A percentile compares a stretch with the other conserved stretches of the same genome.
Conservation (phyloP, 495 filamentous ascomycete species). For the Penicillium coffeae region DNA sequence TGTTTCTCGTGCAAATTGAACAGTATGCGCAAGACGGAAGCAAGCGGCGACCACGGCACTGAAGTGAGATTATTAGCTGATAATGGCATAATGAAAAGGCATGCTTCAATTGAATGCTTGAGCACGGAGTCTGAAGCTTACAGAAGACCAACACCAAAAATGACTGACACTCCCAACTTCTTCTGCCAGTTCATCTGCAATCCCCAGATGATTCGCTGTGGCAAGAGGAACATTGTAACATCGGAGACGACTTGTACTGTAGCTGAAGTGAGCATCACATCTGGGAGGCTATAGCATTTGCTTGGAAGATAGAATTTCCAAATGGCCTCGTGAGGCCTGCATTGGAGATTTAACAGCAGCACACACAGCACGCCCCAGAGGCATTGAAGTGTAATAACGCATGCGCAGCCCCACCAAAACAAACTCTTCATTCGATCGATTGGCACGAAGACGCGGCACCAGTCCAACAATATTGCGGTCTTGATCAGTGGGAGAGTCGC, state of each 20-base stretch:
- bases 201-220: conserved; percentile 34
- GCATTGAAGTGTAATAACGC: conserved; percentile 14
- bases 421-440: conserved; percentile 8
- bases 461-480: conserved; percentile 19
- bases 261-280: conserved; percentile 26
- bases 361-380: conserved; percentile 15
- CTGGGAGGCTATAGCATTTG: conserved; percentile 19
- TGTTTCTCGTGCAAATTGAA: conserved; percentile 9
- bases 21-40: conserved; percentile 16
- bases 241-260: conserved; percentile 38
- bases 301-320: conserved; percentile 17
- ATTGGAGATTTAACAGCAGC: conserved; percentile 18
- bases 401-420: conserved; percentile 21
- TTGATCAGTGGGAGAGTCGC: conserved; percentile 17
- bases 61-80: not conserved
- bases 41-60: conserved; percentile 14
- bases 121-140: conserved; percentile 15
- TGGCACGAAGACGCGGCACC: conserved; percentile 20
- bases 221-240: conserved; percentile 34
- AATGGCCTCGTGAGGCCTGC: conserved; percentile 16
- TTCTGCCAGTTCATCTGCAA: conserved; percentile 33
- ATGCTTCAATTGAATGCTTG: not conserved
- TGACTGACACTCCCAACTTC: conserved; percentile 39
- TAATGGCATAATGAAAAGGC: no score
- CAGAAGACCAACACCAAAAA: conserved; percentile 41